Base-by-base conservation (phyloP, 2,329 filamentous ascomycete species). In the Didymella pomorum region DNA sequence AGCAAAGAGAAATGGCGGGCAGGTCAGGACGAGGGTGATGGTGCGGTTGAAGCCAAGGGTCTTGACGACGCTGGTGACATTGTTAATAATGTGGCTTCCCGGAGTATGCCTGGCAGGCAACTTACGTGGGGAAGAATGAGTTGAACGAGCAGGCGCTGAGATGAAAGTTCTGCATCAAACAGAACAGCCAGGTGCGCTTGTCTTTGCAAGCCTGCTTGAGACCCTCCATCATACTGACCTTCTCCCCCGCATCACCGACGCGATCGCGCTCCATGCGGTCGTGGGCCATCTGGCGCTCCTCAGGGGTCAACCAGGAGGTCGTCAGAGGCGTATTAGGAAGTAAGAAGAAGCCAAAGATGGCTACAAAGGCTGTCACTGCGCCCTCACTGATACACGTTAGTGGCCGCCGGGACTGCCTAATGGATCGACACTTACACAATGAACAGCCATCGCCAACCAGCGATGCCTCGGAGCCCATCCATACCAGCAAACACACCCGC, bases 1-100 rank as follows among this genome's bases (percentile, higher is more conserved):
- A 1, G 83, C 82, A 31, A 75, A 60, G 21, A 75, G 57, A 56
- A 83, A 85, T 0, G 83, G 83, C 0, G 83, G 83, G 56, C 80
- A 82, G 1, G 72, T 74, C 4, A 75, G 57, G 11, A 75, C 68
- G 7, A 75, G 71, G 0, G 79, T 78, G 39, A 69, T 66, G 14
- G 73, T 77, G 1, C 63, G 69, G 53, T 65, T 72, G 65, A 75
- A 78, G 8, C 76, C 74, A 5, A 79, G 69, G 0, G 77, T 77
- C 16, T 69, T 68, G 29, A 77, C 74, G 14, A 79, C 71, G 21
- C 67, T 69, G 28, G 21, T 28, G 21, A n/a, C 6, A 44, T 10
- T 28, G 9, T 12, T n/a, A 33, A 1, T 11, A 8, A 14, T 37
- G 29, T 18, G 14, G 18, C 20, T 10, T 8, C n/a, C 23, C 21